Evolutionary conservation across 306 rosid species (phyloP).

Genomic region (Quercus dentata): DNA sequence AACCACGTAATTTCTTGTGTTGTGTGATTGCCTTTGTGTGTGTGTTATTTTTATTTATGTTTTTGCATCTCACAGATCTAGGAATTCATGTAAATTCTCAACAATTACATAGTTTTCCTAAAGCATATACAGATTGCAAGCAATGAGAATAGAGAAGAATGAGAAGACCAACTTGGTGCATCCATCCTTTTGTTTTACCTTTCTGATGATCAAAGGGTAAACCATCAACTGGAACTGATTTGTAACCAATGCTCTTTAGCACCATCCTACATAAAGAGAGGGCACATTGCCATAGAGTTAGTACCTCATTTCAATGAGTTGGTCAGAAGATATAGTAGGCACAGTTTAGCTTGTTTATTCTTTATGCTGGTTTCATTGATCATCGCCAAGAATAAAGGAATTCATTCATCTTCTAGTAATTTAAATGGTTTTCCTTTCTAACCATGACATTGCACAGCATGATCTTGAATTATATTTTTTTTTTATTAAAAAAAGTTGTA

Average conservation of each 20-base stretch:
- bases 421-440: background rate
- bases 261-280: constrained; percentile 59
- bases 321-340: background rate
- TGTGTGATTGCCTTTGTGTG: too few relatives aligned
- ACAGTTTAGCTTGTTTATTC: background rate
- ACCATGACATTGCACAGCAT: background rate
- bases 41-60: too few relatives aligned
- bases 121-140: background rate
- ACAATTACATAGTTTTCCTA: too few relatives aligned
- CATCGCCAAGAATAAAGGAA: background rate
- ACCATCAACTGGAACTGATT: constrained; percentile 79
- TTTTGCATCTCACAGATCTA: too few relatives aligned
- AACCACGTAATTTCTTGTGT: too few relatives aligned
- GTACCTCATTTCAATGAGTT: background rate
- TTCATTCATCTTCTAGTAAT: background rate
- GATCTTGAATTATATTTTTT: background rate
- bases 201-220: constrained; percentile 75
- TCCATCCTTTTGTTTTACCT: constrained; percentile 41
- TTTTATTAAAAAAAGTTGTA: background rate
- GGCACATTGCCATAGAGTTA: constrained; percentile 9
- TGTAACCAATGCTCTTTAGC: constrained; percentile 93
- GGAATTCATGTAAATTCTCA: background rate
- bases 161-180: background rate
- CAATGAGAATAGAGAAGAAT: constrained; percentile 1
- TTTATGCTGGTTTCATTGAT: background rate